Evolutionary conservation across 139 green algal species (phyloP).

Genomic region (Chlamydomonas incerta): DNA sequence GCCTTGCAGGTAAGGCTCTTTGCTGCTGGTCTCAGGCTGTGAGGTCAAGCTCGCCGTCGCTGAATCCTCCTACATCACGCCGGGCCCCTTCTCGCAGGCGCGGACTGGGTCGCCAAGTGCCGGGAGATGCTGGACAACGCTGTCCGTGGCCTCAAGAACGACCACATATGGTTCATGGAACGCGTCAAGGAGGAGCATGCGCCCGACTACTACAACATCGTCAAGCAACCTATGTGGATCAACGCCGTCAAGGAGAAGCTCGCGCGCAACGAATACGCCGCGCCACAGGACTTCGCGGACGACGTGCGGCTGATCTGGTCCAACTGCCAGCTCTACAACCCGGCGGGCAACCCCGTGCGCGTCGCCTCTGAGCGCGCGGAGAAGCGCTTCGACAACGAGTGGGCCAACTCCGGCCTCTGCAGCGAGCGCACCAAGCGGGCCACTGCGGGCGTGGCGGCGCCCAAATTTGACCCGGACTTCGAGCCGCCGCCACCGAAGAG

Average conservation of each 20-base stretch:
- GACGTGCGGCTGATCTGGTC: constrained; percentile 57
- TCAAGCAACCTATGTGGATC: constrained; percentile 41
- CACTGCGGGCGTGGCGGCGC: constrained; percentile 12
- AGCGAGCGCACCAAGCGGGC: constrained; percentile 15
- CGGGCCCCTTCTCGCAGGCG: neutral
- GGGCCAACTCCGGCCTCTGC: constrained; percentile 37
- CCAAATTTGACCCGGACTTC: constrained; percentile 42
- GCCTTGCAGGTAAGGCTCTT: neutral
- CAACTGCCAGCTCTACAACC: constrained; percentile 65
- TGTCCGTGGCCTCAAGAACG: neutral
- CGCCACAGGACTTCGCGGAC: constrained; percentile 48
- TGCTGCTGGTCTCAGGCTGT: too few relatives aligned
- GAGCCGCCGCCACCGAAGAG: constrained; percentile 22
- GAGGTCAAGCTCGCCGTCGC: too few relatives aligned
- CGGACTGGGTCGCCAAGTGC: constrained; percentile 25
- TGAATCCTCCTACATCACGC: too few relatives aligned
- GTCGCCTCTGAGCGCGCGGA: constrained; percentile 38
- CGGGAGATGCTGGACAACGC: constrained; percentile 21
- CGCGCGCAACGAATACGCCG: neutral
- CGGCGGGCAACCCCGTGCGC: constrained; percentile 10
- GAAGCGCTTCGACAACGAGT: constrained; percentile 53
- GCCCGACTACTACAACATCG: constrained; percentile 39
- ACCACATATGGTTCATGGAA: constrained; percentile 25
- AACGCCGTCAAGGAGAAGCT: constrained; percentile 34
- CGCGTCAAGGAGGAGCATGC: constrained; percentile 18